phyloP scores from a whole-genome alignment of 345 rosid species.

The Eucalyptus pauciflora region DNA sequence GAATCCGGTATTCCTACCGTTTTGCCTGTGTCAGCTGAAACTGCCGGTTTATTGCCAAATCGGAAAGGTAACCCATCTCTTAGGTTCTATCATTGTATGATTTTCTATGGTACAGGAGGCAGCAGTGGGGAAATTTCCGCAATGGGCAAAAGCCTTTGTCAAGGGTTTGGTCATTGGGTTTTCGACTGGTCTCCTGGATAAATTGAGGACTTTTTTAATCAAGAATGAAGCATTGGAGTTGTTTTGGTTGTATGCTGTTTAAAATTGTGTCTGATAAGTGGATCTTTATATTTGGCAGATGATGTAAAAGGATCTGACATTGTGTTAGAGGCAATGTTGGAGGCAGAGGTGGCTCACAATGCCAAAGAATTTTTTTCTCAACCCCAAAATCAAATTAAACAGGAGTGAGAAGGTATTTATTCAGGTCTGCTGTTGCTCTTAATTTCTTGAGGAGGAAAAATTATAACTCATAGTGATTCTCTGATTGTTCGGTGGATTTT shows the following conservation, averaged over 20 bases:
- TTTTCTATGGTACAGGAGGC: not conserved
- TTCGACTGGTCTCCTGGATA: not conserved
- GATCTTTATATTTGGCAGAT: not conserved
- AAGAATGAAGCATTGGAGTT: not conserved
- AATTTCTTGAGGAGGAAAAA: not conserved
- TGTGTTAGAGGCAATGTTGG: conserved; percentile 3
- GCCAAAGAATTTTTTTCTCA: conserved; percentile 6
- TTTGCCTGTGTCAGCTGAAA: conserved; percentile 84
- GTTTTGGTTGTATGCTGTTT: not conserved
- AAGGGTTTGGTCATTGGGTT: not conserved
- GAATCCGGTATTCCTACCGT: conserved; percentile 24
- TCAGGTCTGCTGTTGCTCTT: not conserved
- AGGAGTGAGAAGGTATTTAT: not conserved
- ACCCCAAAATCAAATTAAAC: conserved; percentile 4
- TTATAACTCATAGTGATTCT: not conserved
- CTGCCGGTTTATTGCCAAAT: conserved; percentile 62
- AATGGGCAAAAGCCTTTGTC: not conserved
- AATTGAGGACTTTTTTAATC: not conserved
- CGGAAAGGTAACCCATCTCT: conserved; percentile 24
- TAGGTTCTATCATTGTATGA: not conserved
- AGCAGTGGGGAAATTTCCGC: no score
- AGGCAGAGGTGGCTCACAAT: conserved; percentile 7
- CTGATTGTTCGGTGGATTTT: not conserved
- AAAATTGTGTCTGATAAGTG: not conserved
- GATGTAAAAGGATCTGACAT: conserved; percentile 3